Conservation (phyloP, 2,329 filamentous ascomycete genomes). For the Elsinoe ampelina region DNA sequence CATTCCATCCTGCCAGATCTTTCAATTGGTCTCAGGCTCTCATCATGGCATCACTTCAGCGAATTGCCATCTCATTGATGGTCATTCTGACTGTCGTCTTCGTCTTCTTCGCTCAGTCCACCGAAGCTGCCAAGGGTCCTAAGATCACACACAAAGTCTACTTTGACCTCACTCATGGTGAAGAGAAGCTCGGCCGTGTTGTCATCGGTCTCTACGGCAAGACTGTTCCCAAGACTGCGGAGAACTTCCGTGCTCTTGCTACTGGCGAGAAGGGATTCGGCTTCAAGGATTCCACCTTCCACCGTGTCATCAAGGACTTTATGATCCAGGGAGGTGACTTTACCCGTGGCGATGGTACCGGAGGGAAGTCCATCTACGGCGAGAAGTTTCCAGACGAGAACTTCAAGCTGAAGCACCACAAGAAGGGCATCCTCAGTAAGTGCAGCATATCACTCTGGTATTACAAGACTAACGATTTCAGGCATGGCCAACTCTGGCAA, state of each 20-base stretch:
- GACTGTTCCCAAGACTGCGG: constrained; percentile 64
- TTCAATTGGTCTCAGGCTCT: constrained; percentile 14
- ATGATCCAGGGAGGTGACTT: constrained; percentile 92
- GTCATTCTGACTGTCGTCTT: constrained; percentile 68
- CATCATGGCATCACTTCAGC: constrained; percentile 67
- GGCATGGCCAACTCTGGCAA: constrained; percentile 78
- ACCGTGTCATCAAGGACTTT: constrained; percentile 83
- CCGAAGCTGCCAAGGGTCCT: constrained; percentile 66
- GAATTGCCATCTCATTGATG: constrained; percentile 60
- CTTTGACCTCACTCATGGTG: constrained; percentile 74
- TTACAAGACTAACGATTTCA: constrained; percentile 19
- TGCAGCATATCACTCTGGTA: background rate
- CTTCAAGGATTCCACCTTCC: constrained; percentile 73
- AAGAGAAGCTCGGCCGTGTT: constrained; percentile 62
- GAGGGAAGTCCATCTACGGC: constrained; percentile 83
- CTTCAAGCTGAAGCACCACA: constrained; percentile 89
- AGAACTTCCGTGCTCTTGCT: constrained; percentile 67
- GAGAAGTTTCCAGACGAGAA: constrained; percentile 80
- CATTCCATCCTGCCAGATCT: constrained; percentile 17
- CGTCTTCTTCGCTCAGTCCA: constrained; percentile 65
- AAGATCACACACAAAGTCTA: constrained; percentile 94
- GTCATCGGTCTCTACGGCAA: constrained; percentile 80
- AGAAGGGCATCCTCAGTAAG: constrained; percentile 66
- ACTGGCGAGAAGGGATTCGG: constrained; percentile 82
- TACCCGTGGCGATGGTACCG: constrained; percentile 70